phyloP scores from a whole-genome alignment of 2,329 filamentous ascomycete species.

The Aureobasidium sp. region DNA sequence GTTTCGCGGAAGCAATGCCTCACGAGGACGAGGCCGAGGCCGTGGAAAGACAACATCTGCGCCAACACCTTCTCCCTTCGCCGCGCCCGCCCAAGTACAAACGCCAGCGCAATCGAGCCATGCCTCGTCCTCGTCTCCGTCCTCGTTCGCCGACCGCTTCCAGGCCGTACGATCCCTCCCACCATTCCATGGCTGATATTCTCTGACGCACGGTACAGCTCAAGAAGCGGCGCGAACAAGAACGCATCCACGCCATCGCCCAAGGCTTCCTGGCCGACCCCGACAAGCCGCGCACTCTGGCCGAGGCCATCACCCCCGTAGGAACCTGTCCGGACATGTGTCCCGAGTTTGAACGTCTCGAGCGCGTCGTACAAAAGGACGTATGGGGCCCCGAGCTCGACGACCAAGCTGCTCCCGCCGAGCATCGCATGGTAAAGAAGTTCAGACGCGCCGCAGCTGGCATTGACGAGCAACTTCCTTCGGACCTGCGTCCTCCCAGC shows the following conservation, averaged over 20 bases:
- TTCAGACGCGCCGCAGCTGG: constrained; percentile 58
- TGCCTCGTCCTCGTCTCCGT: background rate
- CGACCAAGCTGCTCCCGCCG: constrained; percentile 33
- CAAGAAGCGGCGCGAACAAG: constrained; percentile 43
- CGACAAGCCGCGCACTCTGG: constrained; percentile 52
- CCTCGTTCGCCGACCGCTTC: constrained; percentile 12
- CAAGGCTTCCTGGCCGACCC: constrained; percentile 52
- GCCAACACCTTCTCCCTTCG: constrained; percentile 8
- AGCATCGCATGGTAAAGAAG: constrained; percentile 56
- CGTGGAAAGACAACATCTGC: constrained; percentile 8
- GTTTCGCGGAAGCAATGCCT: background rate
- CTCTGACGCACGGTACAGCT: constrained; percentile 26
- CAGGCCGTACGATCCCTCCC: constrained; percentile 10
- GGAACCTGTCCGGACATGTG: constrained; percentile 60
- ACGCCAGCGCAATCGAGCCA: background rate
- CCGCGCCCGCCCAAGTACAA: constrained; percentile 1
- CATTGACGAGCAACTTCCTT: constrained; percentile 55
- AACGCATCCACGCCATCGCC: constrained; percentile 46
- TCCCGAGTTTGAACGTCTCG: constrained; percentile 55
- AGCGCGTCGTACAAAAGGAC: constrained; percentile 56
- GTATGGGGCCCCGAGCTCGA: constrained; percentile 50
- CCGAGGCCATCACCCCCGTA: constrained; percentile 54
- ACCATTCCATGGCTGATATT: background rate
- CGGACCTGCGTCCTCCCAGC: constrained; percentile 53
- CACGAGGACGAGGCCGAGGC: constrained; percentile 1